Base-by-base conservation (phyloP, 495 filamentous ascomycete genomes). In the Neurospora sp. region DNA sequence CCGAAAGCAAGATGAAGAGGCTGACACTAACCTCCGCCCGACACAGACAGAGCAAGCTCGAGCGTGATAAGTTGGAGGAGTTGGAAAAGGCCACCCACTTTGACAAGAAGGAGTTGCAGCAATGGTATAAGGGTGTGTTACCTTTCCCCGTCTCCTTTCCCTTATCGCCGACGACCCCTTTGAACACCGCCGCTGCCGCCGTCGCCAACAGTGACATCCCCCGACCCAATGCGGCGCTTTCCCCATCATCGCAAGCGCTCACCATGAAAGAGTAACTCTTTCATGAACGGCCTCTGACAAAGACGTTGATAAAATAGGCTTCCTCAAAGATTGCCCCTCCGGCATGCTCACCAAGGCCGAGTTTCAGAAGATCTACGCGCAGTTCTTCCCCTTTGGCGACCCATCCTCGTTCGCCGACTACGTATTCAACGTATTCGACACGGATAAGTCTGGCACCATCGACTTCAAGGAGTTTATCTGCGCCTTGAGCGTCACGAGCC, bases 391-490 rank as follows among this genome's bases (percentile, higher is more conserved):
- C 31, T 99, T 98, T 79, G 96, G 96, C 72, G 96, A 99, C 80
- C 96, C 96, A 2, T 95, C 93, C 0, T 93, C 92, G 0, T 99
- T 99, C 78, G 96, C 96, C 76, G 94, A 99, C 84, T 98, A 99
- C 81, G 96, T 99, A 44, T 99, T 99, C 85, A 97, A 98, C 77
- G 96, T 99, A 12, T 99, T 99, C 82, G 96, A 99, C 81, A 91
- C 93, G 74, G 96, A 99, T 84, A 94, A 97, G 78, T 96, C 93
- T 42, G 96, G 96, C 71, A 93, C 93, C 72, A 99, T 99, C 80
- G 96, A 99, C 86, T 99, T 99, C 84, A 98, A 99, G 81, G 96
- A 98, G 81, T 98, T 98, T 83, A 99, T 99, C 83, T 98, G 96
- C 84, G 96, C 96, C 27, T 84, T 99, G 61, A 97, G 94, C 80